These are phyloP conservation scores for Ophiostoma australiae DNA, from an alignment of 2,329 filamentous ascomycete species.

Conservation along the genomic window DNA sequence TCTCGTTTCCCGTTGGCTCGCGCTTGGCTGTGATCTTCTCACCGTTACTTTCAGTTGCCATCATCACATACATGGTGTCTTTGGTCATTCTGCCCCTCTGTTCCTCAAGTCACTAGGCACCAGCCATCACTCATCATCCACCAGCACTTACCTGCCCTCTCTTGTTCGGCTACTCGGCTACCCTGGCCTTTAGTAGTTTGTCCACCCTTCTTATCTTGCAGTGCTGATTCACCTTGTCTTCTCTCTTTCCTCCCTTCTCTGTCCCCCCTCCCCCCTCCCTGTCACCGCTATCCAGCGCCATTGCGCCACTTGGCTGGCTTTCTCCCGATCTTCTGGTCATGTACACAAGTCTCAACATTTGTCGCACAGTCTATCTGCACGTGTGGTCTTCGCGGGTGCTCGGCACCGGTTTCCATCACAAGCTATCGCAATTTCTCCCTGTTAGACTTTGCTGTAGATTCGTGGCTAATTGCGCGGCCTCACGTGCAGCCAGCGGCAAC, in stretches of 20 bases:
- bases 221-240: background rate
- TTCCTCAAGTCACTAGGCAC: background rate
- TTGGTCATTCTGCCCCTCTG: background rate
- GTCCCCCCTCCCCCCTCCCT: background rate
- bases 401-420: background rate
- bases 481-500: background rate
- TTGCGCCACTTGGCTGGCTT: background rate
- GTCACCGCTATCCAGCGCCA: background rate
- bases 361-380: background rate
- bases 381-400: background rate
- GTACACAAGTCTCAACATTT: background rate
- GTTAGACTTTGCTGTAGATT: background rate
- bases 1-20: background rate
- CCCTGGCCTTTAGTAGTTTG: background rate
- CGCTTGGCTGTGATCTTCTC: conserved; percentile 6
- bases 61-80: background rate
- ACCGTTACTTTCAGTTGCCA: background rate
- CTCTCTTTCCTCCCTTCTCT: too few species aligned
- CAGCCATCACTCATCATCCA: background rate
- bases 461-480: conserved; percentile 8
- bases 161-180: background rate
- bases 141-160: background rate
- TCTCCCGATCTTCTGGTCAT: background rate
- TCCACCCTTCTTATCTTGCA: background rate
- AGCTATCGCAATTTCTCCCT: background rate